Conservation (phyloP, 2,329 filamentous ascomycete species). For the Fusarium verticillioides region DNA sequence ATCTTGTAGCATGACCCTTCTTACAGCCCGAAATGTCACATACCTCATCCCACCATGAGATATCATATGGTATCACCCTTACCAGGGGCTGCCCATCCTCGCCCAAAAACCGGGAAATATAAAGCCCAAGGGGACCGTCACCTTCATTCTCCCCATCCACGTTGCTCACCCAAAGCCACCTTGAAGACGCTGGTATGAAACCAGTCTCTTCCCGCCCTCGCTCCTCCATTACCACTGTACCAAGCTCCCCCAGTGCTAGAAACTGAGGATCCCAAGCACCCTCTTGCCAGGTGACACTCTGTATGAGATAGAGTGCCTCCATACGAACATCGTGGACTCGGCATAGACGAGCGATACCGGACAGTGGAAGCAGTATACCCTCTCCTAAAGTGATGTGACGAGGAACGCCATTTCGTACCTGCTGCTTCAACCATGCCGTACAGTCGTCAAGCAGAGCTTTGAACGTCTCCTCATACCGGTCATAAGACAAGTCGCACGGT, state of each 20-base stretch:
- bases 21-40: not conserved
- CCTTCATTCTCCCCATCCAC: not conserved
- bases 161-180: not conserved
- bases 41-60: not conserved
- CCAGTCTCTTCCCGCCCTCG: not conserved
- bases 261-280: not conserved
- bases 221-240: not conserved
- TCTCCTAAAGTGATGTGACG: not conserved
- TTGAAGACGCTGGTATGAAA: not conserved
- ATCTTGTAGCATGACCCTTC: not conserved
- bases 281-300: not conserved
- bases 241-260: not conserved
- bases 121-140: not conserved
- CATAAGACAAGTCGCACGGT: not conserved
- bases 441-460: not conserved
- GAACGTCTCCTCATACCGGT: not conserved
- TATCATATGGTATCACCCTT: not conserved
- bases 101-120: not conserved
- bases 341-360: not conserved
- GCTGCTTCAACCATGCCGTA: not conserved
- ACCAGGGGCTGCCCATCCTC: not conserved
- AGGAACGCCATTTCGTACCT: not conserved
- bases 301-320: not conserved
- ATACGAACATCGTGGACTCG: not conserved
- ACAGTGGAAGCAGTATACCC: not conserved